Base-by-base conservation (phyloP, 2,329 filamentous ascomycete genomes). In the Talaromyces rugulosus region DNA sequence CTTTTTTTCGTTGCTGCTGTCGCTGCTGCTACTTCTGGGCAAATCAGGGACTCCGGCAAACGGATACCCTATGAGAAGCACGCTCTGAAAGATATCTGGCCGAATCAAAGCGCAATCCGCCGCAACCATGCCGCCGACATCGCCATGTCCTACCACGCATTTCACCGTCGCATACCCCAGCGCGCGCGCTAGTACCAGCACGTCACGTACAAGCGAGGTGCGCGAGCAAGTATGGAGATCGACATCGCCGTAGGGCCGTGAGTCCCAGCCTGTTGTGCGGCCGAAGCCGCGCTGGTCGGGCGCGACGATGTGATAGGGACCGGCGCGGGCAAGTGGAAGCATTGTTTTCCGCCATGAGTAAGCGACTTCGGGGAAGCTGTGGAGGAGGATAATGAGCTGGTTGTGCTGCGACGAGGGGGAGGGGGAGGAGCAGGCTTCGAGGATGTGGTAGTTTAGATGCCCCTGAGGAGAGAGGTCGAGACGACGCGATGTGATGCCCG, bases 281-380 rank as follows among this genome's bases (percentile, higher is more conserved):
- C 88, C 88, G 65, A 88, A 90, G 7, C 87, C 88, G 56, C 88
- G 82, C 67, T 88, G 86, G 67, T 91, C 88, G 40, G 85, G 84
- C 1, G 88, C 87, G 1, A 90, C 83, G 59, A 87, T 86, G 69
- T 87, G 82, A 73, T 86, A 90, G 86, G 50, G 51, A 8, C 51
- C 87, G 5, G 81, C 78, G 0, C 75, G 72, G 5, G 87, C 84
- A n/a, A 91, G 77, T 0, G 76, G 70, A 6, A 82, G 81, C 67
- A 90, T 80, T 40, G 89, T 74, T 61, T 86, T 85, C 58, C 87
- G 84, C 87, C 87, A 90, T 54, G 87, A 89, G 71, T 83, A 90
- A 31, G 88, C 86, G 2, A 90, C 78, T 69, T 90, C 87, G 1
- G 88, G 88, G 65, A 85, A 90, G 42, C 88, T 88, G 72, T 89